Base-by-base conservation (phyloP, 768 basidiomycete genomes). In the Russula emetica region DNA sequence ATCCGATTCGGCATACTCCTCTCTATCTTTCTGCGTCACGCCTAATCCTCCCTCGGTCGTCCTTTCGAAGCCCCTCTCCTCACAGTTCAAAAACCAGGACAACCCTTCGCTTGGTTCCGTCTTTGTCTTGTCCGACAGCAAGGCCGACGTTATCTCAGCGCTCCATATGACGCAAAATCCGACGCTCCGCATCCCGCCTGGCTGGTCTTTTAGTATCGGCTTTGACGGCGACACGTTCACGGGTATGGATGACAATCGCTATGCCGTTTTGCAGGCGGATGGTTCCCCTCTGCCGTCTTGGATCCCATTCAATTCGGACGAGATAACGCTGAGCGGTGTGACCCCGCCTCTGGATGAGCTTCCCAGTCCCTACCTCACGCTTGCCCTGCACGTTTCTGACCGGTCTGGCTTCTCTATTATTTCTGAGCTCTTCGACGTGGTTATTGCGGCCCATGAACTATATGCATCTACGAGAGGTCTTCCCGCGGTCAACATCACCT, bases 201-300 rank as follows among this genome's bases (percentile, higher is more conserved):
- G 77, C 51, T 96, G 94, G 93, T 91, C 90, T 0, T 98, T 96
- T 76, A 92, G 91, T 70, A 82, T 98, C 62, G 95, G 94, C 16
- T 84, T 97, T 69, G 75, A 85, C 56, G 78, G 82, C 63, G 76
- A 81, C 40, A 94, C 90, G 2, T 87, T 85, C 73, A 63, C 71
- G 2, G 76, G 81, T 34, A 62, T 74, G 52, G 75, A 80, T 38
- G 76, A 75, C 30, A 69, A 90, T 44, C 87, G 72, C 71, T 94
- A 94, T 70, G 78, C 80, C 11, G 85, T 86, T 30, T 78, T 82
- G 38, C 82, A 82, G 70, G 76, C 78, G 1, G 83, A 92, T 67
- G 87, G 90, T n/a, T 83, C 85, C 1, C 77, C 79, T 6, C 77
- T 93, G 32, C 94, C 94, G 0, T 66, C 74, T 10, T 97, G 92